These are phyloP conservation scores for Xylariaceae sp. DNA, from an alignment of 2,329 filamentous ascomycete species.

Conservation along the genomic window DNA sequence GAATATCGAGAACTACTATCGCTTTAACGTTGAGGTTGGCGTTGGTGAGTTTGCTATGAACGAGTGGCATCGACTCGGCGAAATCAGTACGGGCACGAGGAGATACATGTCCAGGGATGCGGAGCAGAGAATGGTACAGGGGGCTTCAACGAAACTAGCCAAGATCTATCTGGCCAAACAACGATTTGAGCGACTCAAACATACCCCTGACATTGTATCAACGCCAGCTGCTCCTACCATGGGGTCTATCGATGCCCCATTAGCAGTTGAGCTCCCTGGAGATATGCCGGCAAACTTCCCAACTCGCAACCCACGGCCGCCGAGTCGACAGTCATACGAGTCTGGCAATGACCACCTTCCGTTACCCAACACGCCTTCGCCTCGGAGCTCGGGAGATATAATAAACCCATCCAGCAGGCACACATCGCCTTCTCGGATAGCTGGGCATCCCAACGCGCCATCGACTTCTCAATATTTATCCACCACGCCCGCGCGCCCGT, in stretches of 20 bases:
- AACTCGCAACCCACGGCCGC: constrained; percentile 33
- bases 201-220: constrained; percentile 42
- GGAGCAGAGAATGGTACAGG: constrained; percentile 71
- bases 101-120: constrained; percentile 70
- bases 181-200: constrained; percentile 52
- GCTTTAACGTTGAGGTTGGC: constrained; percentile 93
- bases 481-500: constrained; percentile 22
- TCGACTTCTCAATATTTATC: constrained; percentile 21
- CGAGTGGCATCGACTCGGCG: constrained; percentile 88
- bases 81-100: constrained; percentile 88
- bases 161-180: constrained; percentile 74
- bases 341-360: constrained; percentile 49
- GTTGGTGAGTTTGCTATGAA: constrained; percentile 99
- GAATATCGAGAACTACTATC: constrained; percentile 85
- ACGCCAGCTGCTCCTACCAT: constrained; percentile 29
- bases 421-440: constrained; percentile 30
- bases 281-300: constrained; percentile 43
- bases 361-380: constrained; percentile 41
- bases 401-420: constrained; percentile 33
- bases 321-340: constrained; percentile 52
- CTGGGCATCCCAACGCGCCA: constrained; percentile 28
- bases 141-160: constrained; percentile 73
- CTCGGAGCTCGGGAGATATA: constrained; percentile 47
- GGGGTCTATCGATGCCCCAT: constrained; percentile 40
- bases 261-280: constrained; percentile 55